Evolutionary conservation across 2,329 filamentous ascomycete genomes (phyloP), one percentile per base, ranked within the genome.

Genomic region (Xylaria sp.): DNA sequence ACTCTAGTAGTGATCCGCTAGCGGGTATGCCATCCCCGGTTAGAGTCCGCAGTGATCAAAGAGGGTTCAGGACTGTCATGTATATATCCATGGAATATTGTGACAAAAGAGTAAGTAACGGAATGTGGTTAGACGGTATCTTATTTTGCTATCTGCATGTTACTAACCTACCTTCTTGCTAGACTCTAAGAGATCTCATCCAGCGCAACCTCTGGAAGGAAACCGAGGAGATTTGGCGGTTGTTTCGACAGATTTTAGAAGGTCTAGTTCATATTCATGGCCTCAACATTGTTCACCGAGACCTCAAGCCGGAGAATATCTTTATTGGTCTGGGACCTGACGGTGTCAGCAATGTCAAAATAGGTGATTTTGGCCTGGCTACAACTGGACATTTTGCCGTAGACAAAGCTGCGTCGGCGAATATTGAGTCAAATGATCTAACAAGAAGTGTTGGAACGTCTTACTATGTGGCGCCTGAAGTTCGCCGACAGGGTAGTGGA

Each of bases 21-120:
- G 66, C 10, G 69, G 72, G 34, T 69, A 75, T 52, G 75, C 55
- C 72, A 60, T 78, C 56, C 46, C 75, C 66, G 51, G 73, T 74
- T 12, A 77, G 73, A 70, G 74, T 66, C 15, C 74, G 76, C 67
- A 77, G 75, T 54, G 81, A 81, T 51, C 84, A 87, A 65, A 84
- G 87, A 52, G 82, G 88, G 3, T 87, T 88, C 69, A 88, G 88
- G 62, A 94, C 92, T 0, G 91, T 94, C 7, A 86, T 99, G 51
- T 99, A 98, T 79, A 98, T 99, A 65, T 96, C 97, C 69, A 99
- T 99, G 96, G 96, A 99, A 78, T 97, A 98, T 74, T 99, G 96
- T 77, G 95, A 98, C 79, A 96, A 95, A 78, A 89, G 92, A 73
- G 90, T 91, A 82, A 80, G 87, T 81, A 25, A 63, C 50, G 9